Conservation (phyloP, 257 asterid species). For the Eucommia ulmoides region DNA sequence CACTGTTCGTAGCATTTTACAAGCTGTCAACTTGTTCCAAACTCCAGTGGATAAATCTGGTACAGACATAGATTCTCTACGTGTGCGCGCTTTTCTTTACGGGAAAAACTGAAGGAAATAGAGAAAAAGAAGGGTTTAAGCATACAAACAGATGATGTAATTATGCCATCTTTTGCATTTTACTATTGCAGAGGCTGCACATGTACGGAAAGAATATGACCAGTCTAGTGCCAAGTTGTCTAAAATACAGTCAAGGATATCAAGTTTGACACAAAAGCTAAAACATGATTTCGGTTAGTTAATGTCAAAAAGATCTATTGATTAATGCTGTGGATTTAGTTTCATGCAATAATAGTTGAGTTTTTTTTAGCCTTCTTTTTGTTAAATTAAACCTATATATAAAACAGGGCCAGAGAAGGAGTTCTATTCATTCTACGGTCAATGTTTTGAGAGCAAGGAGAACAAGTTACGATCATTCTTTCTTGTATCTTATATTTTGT, state of each 20-base stretch:
- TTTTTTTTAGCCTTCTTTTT: slow-evolving; percentile 1
- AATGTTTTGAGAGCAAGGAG: slow-evolving; percentile 84
- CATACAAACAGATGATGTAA: no score
- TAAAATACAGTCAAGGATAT: slow-evolving; percentile 81
- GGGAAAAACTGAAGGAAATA: no score
- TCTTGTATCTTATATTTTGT: slow-evolving; percentile 1
- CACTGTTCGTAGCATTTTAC: slow-evolving; percentile 49
- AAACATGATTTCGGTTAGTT: slow-evolving; percentile 82
- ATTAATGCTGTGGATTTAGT: slow-evolving; percentile 1
- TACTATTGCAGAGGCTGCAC: slow-evolving; percentile 59
- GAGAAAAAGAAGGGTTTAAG: no score
- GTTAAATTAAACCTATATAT: slow-evolving; percentile 7
- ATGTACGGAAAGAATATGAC: slow-evolving; percentile 75
- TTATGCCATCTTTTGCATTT: slow-evolving; percentile 10
- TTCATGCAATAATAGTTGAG: slow-evolving; percentile 1
- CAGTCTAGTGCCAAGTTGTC: slow-evolving; percentile 72
- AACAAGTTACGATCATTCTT: slow-evolving; percentile 49
- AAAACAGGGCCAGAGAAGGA: slow-evolving; percentile 86
- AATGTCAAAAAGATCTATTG: slow-evolving; percentile 7
- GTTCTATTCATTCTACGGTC: slow-evolving; percentile 84
- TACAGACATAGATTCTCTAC: slow-evolving; percentile 23
- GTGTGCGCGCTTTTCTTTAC: no score
- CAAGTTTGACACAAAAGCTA: slow-evolving; percentile 70
- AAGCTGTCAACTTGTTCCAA: slow-evolving; percentile 67
- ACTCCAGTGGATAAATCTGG: slow-evolving; percentile 84